Conservation (phyloP, 1,284 basidiomycete species). For the Boletellus deceptivus region DNA sequence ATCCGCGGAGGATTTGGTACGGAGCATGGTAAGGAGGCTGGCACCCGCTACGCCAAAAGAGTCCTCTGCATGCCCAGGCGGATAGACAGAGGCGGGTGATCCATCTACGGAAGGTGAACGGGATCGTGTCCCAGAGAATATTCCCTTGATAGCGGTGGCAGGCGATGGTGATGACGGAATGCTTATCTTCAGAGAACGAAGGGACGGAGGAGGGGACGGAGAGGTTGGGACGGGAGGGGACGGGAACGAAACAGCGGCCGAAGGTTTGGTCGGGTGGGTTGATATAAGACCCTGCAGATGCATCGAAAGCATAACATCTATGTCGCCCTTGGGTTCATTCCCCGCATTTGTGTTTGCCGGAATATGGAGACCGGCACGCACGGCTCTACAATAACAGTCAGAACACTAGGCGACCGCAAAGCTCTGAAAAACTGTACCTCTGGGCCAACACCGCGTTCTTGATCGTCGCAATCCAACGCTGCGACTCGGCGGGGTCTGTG, state of each 20-base stretch:
- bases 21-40: conserved; percentile 53
- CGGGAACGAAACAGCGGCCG: conserved; percentile 12
- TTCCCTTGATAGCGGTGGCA: conserved; percentile 44
- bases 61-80: conserved; percentile 36
- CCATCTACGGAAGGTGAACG: conserved; percentile 55
- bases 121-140: conserved; percentile 54
- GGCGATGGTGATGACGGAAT: conserved; percentile 22
- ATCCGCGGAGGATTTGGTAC: conserved; percentile 38
- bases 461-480: conserved; percentile 70
- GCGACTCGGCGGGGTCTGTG: conserved; percentile 54
- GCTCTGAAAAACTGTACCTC: conserved; percentile 42
- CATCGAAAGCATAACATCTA: conserved; percentile 81
- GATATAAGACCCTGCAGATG: conserved; percentile 57
- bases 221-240: conserved; percentile 35
- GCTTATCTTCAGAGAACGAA: conserved; percentile 39
- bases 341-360: conserved; percentile 41
- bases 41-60: conserved; percentile 55
- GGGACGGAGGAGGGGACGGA: conserved; percentile 45
- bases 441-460: conserved; percentile 69
- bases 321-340: conserved; percentile 67
- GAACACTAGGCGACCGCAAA: not conserved
- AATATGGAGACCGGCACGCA: conserved; percentile 61
- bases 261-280: conserved; percentile 24
- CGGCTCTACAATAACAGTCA: conserved; percentile 43
- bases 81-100: conserved; percentile 23